Base-by-base conservation (phyloP, 306 rosid genomes). In the Inga leiocalycina region DNA sequence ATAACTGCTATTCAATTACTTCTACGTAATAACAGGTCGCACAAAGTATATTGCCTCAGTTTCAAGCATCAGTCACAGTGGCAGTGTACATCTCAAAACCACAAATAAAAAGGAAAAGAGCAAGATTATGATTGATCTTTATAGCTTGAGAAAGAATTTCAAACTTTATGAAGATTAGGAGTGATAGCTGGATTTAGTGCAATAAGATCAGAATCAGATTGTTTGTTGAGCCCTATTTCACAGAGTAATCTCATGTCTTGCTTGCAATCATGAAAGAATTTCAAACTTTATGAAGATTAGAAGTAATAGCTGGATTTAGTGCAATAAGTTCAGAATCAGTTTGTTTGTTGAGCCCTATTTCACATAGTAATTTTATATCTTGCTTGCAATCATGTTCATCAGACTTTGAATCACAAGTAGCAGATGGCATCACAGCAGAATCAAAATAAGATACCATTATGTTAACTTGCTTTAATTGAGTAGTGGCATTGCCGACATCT, bases 391-490 rank as follows among this genome's bases (percentile, higher is more conserved):
- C 52, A 76, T 24, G 74, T 56, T 45, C 27, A 22, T 68, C 71
- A 61, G 39, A 66, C 59, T 74, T 49, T 24, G 67, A 30, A 73
- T 43, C 86, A 73, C 65, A 54, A 65, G 65, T 22, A 79, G 80
- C 54, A 10, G 27, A 49, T 66, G 61, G 77, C 27, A 56, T n/a
- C 30, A 20, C 64, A 56, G 30, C 65, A 79, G 83, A 74, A 19
- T 52, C 75, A 69, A 67, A 39, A 39, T 69, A 17, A 70, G 75
- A 19, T 35, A 43, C 52, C 68, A 80, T 34, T 52, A 41, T 59
- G 27, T 80, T 71, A 80, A 85, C 34, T 4, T 80, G 75, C 5
- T 70, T 20, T 27, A 51, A 41, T 57, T 16, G 41, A 77, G 69
- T 34, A 68, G 30, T 13, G 34, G 71, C 41, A 79, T n/a, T 73